A percentile compares a stretch with the other conserved stretches of the same genome.
These are phyloP conservation scores for Globisporangium cederbergense DNA, from an alignment of 352 stramenopile genomes.

Conservation along the genomic window DNA sequence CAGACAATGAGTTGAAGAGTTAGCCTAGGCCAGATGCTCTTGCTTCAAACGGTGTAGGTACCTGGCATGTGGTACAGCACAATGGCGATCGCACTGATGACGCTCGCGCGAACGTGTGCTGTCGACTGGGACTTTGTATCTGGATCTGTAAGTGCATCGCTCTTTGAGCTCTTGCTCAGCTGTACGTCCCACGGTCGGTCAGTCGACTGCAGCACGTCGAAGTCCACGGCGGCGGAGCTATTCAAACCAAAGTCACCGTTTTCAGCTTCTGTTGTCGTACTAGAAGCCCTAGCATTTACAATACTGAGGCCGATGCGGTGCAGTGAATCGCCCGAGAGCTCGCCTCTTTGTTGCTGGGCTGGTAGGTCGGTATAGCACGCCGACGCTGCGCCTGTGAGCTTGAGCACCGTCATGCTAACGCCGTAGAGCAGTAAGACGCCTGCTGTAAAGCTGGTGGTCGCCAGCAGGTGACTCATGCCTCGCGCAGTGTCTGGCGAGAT, in stretches of 20 bases:
- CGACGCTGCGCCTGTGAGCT: neutral
- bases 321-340: neutral
- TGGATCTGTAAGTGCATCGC: neutral
- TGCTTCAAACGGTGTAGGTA: neutral
- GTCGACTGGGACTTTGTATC: neutral
- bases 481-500: neutral
- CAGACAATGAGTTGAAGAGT: neutral
- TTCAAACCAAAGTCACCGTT: neutral
- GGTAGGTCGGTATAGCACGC: neutral
- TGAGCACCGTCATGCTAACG: neutral
- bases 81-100: neutral
- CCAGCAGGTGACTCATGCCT: constrained; percentile 1
- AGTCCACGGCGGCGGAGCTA: neutral
- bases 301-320: neutral
- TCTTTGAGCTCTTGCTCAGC: neutral
- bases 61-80: constrained; percentile 4
- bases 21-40: neutral
- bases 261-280: neutral
- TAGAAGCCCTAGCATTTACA: neutral
- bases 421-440: neutral
- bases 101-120: neutral
- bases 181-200: neutral
- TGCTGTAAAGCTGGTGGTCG: neutral
- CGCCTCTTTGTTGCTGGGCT: neutral
- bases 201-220: constrained; percentile 6